These are phyloP conservation scores for Auxenochlorella pyrenoidosa DNA, from an alignment of 139 green algal genomes.

Conservation along the genomic window DNA sequence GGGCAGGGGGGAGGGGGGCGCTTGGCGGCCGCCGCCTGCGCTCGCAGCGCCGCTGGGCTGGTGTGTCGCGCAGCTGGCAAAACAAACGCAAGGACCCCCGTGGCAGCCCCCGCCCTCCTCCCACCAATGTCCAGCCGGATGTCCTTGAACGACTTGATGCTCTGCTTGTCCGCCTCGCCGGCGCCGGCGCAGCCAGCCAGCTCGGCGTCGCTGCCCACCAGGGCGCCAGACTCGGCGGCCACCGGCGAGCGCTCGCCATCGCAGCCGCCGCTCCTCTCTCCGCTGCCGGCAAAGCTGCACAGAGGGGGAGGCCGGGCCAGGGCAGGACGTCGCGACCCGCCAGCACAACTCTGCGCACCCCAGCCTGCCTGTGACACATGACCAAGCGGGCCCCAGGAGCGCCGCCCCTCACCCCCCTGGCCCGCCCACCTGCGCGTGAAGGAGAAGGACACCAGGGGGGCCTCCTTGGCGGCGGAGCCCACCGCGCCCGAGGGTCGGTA, in stretches of 20 bases:
- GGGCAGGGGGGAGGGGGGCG: neutral
- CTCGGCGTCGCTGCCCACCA: neutral
- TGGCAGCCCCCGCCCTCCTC: too few species aligned
- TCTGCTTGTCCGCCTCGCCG: constrained; percentile 28
- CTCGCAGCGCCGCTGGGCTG: too few species aligned
- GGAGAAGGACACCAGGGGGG: constrained; percentile 56
- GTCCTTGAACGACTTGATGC: constrained; percentile 84
- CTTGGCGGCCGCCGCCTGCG: neutral
- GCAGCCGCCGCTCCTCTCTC: neutral
- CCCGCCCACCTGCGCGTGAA: constrained; percentile 40
- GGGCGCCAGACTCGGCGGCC: neutral
- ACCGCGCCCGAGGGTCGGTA: constrained; percentile 5
- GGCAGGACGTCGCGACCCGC: too few species aligned
- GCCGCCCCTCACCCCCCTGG: neutral
- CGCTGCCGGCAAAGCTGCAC: constrained; percentile 23
- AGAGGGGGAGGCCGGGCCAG: neutral
- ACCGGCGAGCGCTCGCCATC: neutral
- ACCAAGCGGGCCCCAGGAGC: too few species aligned
- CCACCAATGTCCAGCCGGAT: constrained; percentile 57
- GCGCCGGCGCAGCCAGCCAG: neutral
- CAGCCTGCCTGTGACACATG: too few species aligned
- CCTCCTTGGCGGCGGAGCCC: neutral
- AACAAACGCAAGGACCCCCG: too few species aligned
- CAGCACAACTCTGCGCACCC: too few species aligned
- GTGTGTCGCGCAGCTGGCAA: too few species aligned